Evolutionary conservation across 306 rosid species (phyloP).

Genomic region (Albizia julibrissin): DNA sequence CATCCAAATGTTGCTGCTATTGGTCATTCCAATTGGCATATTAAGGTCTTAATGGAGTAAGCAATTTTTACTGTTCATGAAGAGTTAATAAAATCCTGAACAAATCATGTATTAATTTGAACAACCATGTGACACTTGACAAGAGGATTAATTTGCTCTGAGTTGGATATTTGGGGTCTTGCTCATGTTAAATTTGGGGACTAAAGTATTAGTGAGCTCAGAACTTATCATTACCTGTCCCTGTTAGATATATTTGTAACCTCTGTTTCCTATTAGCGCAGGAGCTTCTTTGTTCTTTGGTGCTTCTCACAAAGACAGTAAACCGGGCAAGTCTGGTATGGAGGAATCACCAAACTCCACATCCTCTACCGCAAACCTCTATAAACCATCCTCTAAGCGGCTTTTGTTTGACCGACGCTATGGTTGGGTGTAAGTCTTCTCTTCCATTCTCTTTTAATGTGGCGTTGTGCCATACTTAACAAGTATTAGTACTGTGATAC

Average conservation of each 20-base stretch:
- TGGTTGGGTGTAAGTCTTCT: conserved; percentile 82
- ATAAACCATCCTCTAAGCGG: conserved; percentile 50
- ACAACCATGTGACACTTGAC: neutral
- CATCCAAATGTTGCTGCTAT: neutral
- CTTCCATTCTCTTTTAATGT: conserved; percentile 21
- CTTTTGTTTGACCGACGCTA: conserved; percentile 92
- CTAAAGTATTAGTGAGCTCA: neutral
- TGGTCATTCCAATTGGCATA: neutral
- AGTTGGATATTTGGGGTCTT: neutral
- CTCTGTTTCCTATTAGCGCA: conserved; percentile 4
- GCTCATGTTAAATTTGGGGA: neutral
- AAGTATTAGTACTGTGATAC: neutral
- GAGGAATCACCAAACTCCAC: conserved; percentile 44
- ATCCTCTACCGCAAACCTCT: conserved; percentile 30
- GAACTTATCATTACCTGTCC: neutral
- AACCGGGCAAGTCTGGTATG: conserved; percentile 22
- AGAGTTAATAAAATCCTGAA: neutral
- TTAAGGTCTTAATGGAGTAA: neutral
- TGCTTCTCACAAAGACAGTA: neutral
- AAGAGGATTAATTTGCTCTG: neutral
- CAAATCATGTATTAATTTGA: neutral
- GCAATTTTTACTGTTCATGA: neutral
- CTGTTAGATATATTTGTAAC: conserved; percentile 1
- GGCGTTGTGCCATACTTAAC: neutral
- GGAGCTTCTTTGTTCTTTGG: neutral